A percentile compares a stretch with the other conserved stretches of the same genome.
These are phyloP conservation scores for Pestalotiopsis fici DNA, from an alignment of 2,329 filamentous ascomycete genomes.

Conservation along the genomic window DNA sequence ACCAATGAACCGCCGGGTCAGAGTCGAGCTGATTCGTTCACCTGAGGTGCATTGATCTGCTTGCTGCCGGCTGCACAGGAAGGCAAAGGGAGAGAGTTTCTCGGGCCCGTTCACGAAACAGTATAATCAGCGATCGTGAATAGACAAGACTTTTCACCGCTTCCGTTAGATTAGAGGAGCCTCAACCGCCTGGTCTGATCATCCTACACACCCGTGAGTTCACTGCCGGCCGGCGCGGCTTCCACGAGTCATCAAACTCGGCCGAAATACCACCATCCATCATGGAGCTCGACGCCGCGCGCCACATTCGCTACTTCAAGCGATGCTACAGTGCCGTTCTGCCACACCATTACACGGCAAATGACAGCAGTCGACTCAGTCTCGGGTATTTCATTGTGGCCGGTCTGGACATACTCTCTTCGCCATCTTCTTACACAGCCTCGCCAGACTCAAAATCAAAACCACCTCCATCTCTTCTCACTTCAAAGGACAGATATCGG, in stretches of 20 bases:
- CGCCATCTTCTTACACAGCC: slow-evolving; percentile 47
- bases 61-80: background rate
- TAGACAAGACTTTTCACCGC: background rate
- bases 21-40: no score
- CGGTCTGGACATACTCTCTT: slow-evolving; percentile 78
- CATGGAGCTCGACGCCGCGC: slow-evolving; percentile 54
- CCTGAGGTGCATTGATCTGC: background rate
- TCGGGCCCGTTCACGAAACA: no score
- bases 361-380: slow-evolving; percentile 87
- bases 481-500: slow-evolving; percentile 40
- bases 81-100: background rate
- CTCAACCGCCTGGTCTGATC: background rate
- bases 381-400: slow-evolving; percentile 88
- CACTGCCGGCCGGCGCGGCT: background rate
- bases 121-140: no score
- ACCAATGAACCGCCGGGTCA: no score
- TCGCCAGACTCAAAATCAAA: slow-evolving; percentile 39
- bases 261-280: background rate
- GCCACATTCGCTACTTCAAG: slow-evolving; percentile 89
- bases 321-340: slow-evolving; percentile 82
- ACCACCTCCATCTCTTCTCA: slow-evolving; percentile 58
- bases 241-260: background rate
- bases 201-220: background rate
- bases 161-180: background rate
- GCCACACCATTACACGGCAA: slow-evolving; percentile 80